These are phyloP conservation scores for Bryopsis sp. DNA, from an alignment of 139 green algal genomes.

Conservation along the genomic window DNA sequence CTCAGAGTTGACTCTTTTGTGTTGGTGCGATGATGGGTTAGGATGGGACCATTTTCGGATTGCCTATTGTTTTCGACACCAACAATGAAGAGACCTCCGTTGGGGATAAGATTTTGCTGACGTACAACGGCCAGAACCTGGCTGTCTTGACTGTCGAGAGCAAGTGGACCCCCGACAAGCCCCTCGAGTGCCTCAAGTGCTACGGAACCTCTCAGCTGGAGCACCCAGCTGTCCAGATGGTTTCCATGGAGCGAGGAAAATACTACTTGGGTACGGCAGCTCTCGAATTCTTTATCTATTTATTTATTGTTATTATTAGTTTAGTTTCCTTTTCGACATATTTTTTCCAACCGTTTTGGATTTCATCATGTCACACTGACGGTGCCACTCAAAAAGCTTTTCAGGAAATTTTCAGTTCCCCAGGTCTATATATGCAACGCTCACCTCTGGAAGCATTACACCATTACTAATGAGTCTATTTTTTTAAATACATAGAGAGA, in stretches of 20 bases:
- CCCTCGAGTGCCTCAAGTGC: constrained; percentile 64
- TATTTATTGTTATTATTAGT: too few species aligned
- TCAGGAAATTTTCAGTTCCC: too few species aligned
- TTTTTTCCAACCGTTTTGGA: too few species aligned
- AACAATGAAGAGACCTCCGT: constrained; percentile 49
- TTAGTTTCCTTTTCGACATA: too few species aligned
- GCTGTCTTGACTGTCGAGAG: constrained; percentile 52
- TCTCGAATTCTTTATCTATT: too few species aligned
- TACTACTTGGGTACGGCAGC: constrained; percentile 63
- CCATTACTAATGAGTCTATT: too few species aligned
- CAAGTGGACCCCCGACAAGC: constrained; percentile 63
- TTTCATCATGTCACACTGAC: too few species aligned
- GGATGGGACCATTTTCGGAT: constrained; percentile 56
- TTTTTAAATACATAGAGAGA: too few species aligned
- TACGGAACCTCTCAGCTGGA: constrained; percentile 75
- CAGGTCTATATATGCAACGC: neutral
- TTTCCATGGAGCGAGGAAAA: constrained; percentile 72
- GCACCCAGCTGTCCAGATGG: constrained; percentile 76
- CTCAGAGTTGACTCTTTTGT: too few species aligned
- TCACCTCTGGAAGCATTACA: neutral
- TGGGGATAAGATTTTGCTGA: constrained; percentile 46
- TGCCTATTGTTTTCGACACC: constrained; percentile 67
- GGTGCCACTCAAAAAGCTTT: too few species aligned
- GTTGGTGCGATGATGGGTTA: neutral
- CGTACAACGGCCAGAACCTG: constrained; percentile 55